Evolutionary conservation across 441 rosid species (phyloP), one percentile per base, ranked within the genome.

Genomic region (Corymbia citriodora): DNA sequence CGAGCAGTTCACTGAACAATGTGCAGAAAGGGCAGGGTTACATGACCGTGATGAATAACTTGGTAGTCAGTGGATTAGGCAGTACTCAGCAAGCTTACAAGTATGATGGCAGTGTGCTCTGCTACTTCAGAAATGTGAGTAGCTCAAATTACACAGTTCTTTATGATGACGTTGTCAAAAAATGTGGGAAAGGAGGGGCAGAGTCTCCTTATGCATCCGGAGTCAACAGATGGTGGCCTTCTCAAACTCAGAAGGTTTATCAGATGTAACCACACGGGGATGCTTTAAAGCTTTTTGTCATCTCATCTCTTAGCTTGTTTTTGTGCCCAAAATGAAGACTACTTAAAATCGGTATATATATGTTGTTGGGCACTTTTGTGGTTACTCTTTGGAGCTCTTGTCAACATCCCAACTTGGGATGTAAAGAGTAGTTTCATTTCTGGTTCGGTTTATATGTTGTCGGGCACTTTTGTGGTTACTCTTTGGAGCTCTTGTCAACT

Each of bases 101-200:
- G 68, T 96, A 93, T 86, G 89, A 89, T 40, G 95, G 96, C 87
- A 49, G 89, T 55, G 90, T 92, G 9, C 92, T 65, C 63, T 98
- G 99, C 93, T 98, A 95, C 93, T 95, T 92, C 18, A 95, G 99
- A 94, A 96, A 96, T 88, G 65, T 98, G 36, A 96, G 99, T 92
- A 96, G 97, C 94, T 93, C 93, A 52, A 97, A 97, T 94, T 96
- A 96, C 94, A 94, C 93, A n/a, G 93, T 98, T 93, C 90, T 96
- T 18, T 91, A 96, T 87, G 99, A 98, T 81, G 48, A 93, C 86
- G 89, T 94, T 36, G 68, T 65, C 87, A 87, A 91, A 87, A 59
- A 88, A 8, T 97, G 98, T 89, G 50, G 87, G 68, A 90, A 90
- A 88, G 79, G 90, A 61, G 79, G 90, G 55, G 86, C 53, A 21